phyloP scores from a whole-genome alignment of 805 yeast species.

The Yamadazyma akitaensis region DNA sequence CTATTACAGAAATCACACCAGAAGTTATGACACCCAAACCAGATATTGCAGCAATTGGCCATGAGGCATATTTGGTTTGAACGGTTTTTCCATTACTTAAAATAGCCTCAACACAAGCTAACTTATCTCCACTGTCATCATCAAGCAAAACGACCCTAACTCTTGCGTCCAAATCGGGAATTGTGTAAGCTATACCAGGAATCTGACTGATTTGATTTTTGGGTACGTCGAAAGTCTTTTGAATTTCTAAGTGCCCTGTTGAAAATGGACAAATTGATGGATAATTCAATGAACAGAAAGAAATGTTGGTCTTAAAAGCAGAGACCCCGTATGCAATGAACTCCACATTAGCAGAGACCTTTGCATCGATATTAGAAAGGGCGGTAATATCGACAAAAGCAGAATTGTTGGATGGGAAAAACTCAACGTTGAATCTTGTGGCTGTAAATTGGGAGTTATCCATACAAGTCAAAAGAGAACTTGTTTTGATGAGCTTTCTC shows the following conservation, averaged over 20 bases:
- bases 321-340: slow-evolving; percentile 80
- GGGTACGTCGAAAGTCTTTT: slow-evolving; percentile 45
- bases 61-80: slow-evolving; percentile 84
- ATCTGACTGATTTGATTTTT: slow-evolving; percentile 45
- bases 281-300: slow-evolving; percentile 59
- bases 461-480: slow-evolving; percentile 89
- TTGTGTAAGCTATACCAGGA: slow-evolving; percentile 82
- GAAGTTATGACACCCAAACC: slow-evolving; percentile 86
- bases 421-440: slow-evolving; percentile 71
- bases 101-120: slow-evolving; percentile 92
- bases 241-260: slow-evolving; percentile 81
- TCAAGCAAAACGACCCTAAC: slow-evolving; percentile 70
- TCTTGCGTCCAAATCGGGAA: slow-evolving; percentile 93
- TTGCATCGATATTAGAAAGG: slow-evolving; percentile 69
- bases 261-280: slow-evolving; percentile 72
- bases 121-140: slow-evolving; percentile 39
- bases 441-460: slow-evolving; percentile 84
- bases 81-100: slow-evolving; percentile 90
- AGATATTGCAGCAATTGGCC: slow-evolving; percentile 94
- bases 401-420: slow-evolving; percentile 61
- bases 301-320: slow-evolving; percentile 50
- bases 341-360: slow-evolving; percentile 62
- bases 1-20: slow-evolving; percentile 80
- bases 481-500: slow-evolving; percentile 40
- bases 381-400: slow-evolving; percentile 71